These are phyloP conservation scores for Neofusicoccum laricinum DNA, from an alignment of 2,329 filamentous ascomycete genomes.

Conservation along the genomic window DNA sequence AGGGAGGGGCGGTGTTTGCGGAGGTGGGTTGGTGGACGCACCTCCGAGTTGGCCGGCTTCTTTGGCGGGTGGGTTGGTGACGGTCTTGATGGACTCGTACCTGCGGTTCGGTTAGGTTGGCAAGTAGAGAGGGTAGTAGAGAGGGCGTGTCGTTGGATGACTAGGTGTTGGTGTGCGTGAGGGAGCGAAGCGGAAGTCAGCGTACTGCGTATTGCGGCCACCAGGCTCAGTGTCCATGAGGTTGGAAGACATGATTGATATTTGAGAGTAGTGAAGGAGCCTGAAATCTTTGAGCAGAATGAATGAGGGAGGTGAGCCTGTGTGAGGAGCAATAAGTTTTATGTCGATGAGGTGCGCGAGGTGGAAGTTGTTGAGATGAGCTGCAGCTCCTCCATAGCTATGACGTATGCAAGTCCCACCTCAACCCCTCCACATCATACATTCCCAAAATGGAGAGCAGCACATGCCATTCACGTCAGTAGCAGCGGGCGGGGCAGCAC, in stretches of 20 bases:
- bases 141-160: neutral
- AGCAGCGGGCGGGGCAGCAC: neutral
- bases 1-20: neutral
- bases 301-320: no score
- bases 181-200: neutral
- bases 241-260: slow-evolving; percentile 46
- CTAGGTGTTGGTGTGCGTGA: neutral
- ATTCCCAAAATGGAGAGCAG: neutral
- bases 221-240: slow-evolving; percentile 60
- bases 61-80: slow-evolving; percentile 50
- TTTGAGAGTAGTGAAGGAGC: neutral
- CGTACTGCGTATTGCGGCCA: slow-evolving; percentile 59
- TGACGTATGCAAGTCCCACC: slow-evolving; percentile 1
- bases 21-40: slow-evolving; percentile 25
- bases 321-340: neutral
- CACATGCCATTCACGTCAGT: neutral
- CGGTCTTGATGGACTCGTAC: slow-evolving; percentile 58
- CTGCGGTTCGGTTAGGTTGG: slow-evolving; percentile 29
- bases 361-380: slow-evolving; percentile 6
- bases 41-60: slow-evolving; percentile 57
- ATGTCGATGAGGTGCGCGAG: neutral
- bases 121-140: neutral
- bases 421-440: slow-evolving; percentile 1
- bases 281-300: neutral
- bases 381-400: slow-evolving; percentile 9